Conservation (phyloP, 306 rosid genomes). For the Pterocarpus santalinus region DNA sequence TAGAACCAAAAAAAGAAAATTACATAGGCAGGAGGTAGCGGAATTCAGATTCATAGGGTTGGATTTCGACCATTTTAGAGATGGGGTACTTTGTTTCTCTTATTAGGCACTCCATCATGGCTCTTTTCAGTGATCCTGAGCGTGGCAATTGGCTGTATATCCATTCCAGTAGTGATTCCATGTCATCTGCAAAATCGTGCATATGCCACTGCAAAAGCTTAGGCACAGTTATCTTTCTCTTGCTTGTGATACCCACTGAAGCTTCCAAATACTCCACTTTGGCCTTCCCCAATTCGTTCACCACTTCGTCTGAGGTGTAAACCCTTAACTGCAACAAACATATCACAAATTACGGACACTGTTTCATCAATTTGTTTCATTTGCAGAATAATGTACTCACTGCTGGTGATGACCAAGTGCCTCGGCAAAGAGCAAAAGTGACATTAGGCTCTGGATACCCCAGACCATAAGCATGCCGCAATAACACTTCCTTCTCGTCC, state of each 20-base stretch:
- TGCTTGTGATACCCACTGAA: constrained; percentile 77
- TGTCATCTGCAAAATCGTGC: constrained; percentile 84
- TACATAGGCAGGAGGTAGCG: constrained; percentile 72
- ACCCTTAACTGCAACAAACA: constrained; percentile 77
- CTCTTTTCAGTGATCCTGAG: constrained; percentile 72
- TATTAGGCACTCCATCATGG: constrained; percentile 70
- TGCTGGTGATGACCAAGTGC: constrained; percentile 96
- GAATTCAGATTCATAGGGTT: constrained; percentile 78
- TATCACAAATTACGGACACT: background rate
- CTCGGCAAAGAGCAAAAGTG: constrained; percentile 87
- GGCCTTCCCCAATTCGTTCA: constrained; percentile 79
- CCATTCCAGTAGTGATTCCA: constrained; percentile 91
- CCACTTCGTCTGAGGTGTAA: constrained; percentile 77
- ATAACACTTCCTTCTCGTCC: constrained; percentile 77
- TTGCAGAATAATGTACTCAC: constrained; percentile 54
- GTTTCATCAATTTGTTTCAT: background rate
- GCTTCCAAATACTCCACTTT: constrained; percentile 95
- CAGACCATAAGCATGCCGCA: constrained; percentile 77
- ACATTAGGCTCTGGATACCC: constrained; percentile 95
- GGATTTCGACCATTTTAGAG: constrained; percentile 74
- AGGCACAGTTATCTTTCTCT: constrained; percentile 83
- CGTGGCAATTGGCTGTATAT: constrained; percentile 89
- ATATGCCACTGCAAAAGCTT: constrained; percentile 88
- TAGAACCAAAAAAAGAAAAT: background rate
- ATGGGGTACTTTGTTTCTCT: constrained; percentile 66